Base-by-base conservation (phyloP, 1,139 yeast species). In the Meyerozyma sp. region DNA sequence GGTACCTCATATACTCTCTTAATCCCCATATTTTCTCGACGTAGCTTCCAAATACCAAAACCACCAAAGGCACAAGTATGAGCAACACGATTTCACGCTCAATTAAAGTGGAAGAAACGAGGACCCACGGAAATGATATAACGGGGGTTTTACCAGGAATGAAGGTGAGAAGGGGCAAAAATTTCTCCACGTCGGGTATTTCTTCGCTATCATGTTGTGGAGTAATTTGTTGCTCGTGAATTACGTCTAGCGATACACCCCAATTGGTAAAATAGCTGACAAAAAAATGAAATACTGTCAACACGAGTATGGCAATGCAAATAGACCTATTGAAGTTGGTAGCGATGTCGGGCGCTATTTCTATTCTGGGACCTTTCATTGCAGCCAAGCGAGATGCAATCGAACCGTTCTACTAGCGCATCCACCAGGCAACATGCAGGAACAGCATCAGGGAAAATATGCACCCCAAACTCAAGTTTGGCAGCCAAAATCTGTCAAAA, bases 11-110 rank as follows among this genome's bases (percentile, higher is more conserved):
- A 42, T 58, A 67, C 46, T 67, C 72, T 39, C 51, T 53, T 4
- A 63, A 44, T 3, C 73, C 73, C 74, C 75, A 69, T 47, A 65
- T 57, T 37, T 56, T 64, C 45, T 69, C 75, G 45, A 69, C 51
- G 52, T 68, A 69, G 47, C 58, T 61, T 3, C 73, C 73, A 46
- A 69, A 54, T 46, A 66, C 67, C 45, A 65, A 66, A 8, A 67
- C 48, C 29, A 66, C 49, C 41, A 57, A 41, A 32, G 65, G 52
- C 40, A 65, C 62, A 41, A 56, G 43, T 9, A 59, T 47, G 18
- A 66, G 53, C 3, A 68, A 66, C 18, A 65, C 49, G 37, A 66
- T 53, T 40, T 61, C 61, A 42, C 66, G 72, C 43, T 68, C 73
- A 13, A 69, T 60, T 38, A 68, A 62, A 32, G 66, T 53, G 40